phyloP scores from a whole-genome alignment of 345 rosid genomes.

The Citrus medica region DNA sequence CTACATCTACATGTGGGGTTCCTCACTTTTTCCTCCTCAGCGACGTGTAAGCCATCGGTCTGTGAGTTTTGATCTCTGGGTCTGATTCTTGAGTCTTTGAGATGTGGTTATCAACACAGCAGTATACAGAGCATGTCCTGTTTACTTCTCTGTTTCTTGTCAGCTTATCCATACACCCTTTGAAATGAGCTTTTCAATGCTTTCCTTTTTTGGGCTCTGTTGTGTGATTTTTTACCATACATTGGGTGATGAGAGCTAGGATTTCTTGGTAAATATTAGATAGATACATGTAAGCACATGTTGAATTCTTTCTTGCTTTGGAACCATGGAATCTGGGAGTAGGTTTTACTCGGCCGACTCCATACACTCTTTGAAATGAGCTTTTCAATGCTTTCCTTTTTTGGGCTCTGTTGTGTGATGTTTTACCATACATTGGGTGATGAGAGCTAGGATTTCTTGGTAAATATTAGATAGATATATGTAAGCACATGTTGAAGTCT shows the following conservation, averaged over 20 bases:
- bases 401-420: constrained; percentile 18
- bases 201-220: constrained; percentile 23
- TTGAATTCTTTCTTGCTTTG: constrained; percentile 19
- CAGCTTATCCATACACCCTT: constrained; percentile 30
- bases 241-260: constrained; percentile 10
- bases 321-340: constrained; percentile 74
- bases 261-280: neutral
- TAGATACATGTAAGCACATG: constrained; percentile 13
- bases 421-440: constrained; percentile 12
- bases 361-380: constrained; percentile 26
- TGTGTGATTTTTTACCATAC: constrained; percentile 18
- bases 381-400: constrained; percentile 27
- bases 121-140: constrained; percentile 30
- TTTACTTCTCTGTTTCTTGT: constrained; percentile 20
- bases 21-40: constrained; percentile 36
- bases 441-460: neutral
- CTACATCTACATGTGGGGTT: constrained; percentile 29
- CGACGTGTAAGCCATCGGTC: constrained; percentile 38
- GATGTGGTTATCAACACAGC: constrained; percentile 23
- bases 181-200: constrained; percentile 25
- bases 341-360: constrained; percentile 41
- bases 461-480: constrained; percentile 1
- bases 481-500: constrained; percentile 20
- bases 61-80: constrained; percentile 13
- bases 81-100: constrained; percentile 28